Conservation (phyloP, 1,139 yeast species). For the Groenewaldozyma auringiensis region DNA sequence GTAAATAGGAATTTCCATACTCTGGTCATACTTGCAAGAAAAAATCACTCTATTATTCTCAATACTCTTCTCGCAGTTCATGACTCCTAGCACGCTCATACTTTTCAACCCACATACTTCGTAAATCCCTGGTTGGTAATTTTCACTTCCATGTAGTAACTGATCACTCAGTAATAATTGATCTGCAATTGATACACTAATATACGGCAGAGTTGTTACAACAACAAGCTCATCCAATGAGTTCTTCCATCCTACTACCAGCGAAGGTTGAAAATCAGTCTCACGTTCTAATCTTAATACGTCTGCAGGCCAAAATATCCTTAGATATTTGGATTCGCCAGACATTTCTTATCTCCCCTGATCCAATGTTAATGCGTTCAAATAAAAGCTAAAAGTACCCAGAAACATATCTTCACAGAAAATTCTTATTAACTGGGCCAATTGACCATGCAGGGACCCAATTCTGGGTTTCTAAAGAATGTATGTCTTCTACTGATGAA, state of each 20-base stretch:
- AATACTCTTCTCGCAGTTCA: constrained; percentile 13
- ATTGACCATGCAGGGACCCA: no score
- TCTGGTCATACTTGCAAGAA: constrained; percentile 6
- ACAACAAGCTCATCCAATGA: constrained; percentile 27
- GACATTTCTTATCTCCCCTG: no score
- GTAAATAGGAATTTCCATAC: constrained; percentile 9
- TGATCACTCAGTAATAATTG: constrained; percentile 23
- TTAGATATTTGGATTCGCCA: constrained; percentile 11
- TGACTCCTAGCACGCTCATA: constrained; percentile 25
- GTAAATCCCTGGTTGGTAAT: constrained; percentile 24
- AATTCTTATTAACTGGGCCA: no score
- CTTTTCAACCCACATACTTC: constrained; percentile 24
- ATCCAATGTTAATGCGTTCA: no score
- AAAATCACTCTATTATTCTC: background rate
- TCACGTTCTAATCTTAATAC: constrained; percentile 19
- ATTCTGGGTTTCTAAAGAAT: no score
- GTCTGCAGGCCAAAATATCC: constrained; percentile 34
- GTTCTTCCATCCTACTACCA: constrained; percentile 32
- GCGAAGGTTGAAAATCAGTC: constrained; percentile 20
- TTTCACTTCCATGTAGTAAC: constrained; percentile 20
- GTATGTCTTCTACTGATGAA: no score
- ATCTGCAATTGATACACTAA: constrained; percentile 24
- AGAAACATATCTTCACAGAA: no score
- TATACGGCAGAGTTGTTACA: constrained; percentile 28
- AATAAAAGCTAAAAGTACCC: no score